phyloP scores from a whole-genome alignment of 768 basidiomycete species.

The Russula earlei region DNA sequence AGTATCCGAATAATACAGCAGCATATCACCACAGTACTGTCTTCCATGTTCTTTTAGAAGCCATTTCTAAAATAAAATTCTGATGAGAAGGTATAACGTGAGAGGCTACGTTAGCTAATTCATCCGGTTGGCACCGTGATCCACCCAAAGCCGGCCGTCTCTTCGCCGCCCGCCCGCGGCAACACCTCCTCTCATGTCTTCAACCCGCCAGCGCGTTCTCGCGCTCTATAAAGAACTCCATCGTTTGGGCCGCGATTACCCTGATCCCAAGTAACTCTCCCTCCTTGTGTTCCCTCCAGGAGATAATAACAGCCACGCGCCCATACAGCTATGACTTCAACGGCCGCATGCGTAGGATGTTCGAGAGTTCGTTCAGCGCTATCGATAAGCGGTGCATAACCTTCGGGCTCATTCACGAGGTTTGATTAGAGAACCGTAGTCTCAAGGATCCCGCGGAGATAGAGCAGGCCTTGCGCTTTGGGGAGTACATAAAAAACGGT shows the following conservation, averaged over 20 bases:
- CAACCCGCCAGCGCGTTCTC: conserved; percentile 53
- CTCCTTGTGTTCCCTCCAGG: background rate
- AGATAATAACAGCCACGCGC: background rate
- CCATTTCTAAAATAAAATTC: no score
- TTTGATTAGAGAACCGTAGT: conserved; percentile 48
- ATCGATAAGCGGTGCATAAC: background rate
- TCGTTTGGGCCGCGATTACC: conserved; percentile 72
- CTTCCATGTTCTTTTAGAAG: no score
- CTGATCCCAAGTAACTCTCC: conserved; percentile 55
- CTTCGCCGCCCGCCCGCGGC: no score
- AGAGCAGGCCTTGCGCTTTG: conserved; percentile 62
- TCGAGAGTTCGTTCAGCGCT: conserved; percentile 48
- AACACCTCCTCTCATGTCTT: conserved; percentile 15
- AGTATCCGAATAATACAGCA: no score
- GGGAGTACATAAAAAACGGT: conserved; percentile 85
- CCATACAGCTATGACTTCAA: conserved; percentile 66
- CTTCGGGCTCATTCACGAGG: background rate
- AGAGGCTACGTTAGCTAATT: no score
- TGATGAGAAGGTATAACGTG: no score
- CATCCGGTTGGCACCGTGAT: no score
- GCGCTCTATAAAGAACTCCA: conserved; percentile 77
- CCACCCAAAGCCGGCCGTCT: no score
- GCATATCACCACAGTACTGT: no score
- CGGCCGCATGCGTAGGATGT: conserved; percentile 57
- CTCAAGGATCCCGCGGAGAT: conserved; percentile 63